Conservation (phyloP, 2,329 filamentous ascomycete genomes). For the Arthroderma sp. region DNA sequence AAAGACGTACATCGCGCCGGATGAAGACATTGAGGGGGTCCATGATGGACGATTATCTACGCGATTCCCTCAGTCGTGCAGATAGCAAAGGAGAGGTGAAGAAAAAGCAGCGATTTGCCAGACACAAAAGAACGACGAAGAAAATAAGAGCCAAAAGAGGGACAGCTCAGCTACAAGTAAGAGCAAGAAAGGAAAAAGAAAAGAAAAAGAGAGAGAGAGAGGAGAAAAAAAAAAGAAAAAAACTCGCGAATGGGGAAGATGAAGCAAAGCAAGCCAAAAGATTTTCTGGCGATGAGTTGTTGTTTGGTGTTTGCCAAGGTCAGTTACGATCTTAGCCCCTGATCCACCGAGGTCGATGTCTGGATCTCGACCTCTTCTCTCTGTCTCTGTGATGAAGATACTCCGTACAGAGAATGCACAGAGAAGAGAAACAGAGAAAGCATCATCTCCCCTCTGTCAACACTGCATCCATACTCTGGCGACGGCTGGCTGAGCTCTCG, state of each 20-base stretch:
- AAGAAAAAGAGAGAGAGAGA: slow-evolving; percentile 1
- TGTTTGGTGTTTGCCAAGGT: background rate
- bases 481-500: too few species aligned
- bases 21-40: slow-evolving; percentile 8
- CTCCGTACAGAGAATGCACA: too few species aligned
- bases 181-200: slow-evolving; percentile 1
- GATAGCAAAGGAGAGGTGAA: slow-evolving; percentile 1
- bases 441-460: too few species aligned
- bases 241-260: background rate
- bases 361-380: background rate
- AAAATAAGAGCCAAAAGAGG: background rate
- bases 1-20: slow-evolving; percentile 8
- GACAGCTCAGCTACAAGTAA: slow-evolving; percentile 1
- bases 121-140: background rate
- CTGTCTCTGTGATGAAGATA: background rate
- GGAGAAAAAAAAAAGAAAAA: background rate
- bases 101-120: background rate
- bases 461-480: too few species aligned
- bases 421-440: too few species aligned
- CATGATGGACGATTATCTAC: slow-evolving; percentile 3
- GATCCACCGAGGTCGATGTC: background rate
- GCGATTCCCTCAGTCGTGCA: background rate
- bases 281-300: background rate
- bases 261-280: too few species aligned
- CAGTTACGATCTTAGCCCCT: background rate